phyloP scores from a whole-genome alignment of 305 asterid genomes.

The Solanum hybrid region DNA sequence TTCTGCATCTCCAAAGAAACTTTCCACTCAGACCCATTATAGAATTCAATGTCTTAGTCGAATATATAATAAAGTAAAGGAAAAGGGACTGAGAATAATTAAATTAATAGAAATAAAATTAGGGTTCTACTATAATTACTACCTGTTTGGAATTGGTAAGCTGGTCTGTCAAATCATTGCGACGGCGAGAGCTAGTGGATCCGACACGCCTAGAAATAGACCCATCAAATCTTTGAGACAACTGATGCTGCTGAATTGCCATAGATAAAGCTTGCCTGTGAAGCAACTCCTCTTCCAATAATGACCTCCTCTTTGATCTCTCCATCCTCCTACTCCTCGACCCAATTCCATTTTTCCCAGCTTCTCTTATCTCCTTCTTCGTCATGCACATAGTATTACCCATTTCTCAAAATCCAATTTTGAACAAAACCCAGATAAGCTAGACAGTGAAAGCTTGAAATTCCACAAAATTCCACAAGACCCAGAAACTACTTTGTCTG shows the following conservation, averaged over 20 bases:
- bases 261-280: constrained; percentile 86
- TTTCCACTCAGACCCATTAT: not conserved
- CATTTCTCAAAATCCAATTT: constrained; percentile 41
- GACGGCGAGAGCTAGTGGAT: constrained; percentile 89
- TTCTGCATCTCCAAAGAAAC: not conserved
- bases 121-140: not conserved
- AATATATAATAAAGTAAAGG: not conserved
- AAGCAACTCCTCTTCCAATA: constrained; percentile 69
- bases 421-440: constrained; percentile 22
- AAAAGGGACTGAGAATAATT: not conserved
- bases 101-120: not conserved
- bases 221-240: constrained; percentile 81
- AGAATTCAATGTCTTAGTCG: not conserved
- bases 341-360: constrained; percentile 32
- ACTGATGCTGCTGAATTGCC: constrained; percentile 96
- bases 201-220: constrained; percentile 68
- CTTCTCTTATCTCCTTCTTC: constrained; percentile 50
- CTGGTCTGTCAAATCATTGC: constrained; percentile 43
- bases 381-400: constrained; percentile 76
- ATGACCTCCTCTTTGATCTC: constrained; percentile 49
- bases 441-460: not conserved
- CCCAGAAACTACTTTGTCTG: not conserved
- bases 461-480: not conserved
- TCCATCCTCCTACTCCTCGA: constrained; percentile 69
- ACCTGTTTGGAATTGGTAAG: constrained; percentile 46